Evolutionary conservation across 345 rosid genomes (phyloP), one percentile per base, ranked within the genome.

Genomic region (Isatis tinctoria): DNA sequence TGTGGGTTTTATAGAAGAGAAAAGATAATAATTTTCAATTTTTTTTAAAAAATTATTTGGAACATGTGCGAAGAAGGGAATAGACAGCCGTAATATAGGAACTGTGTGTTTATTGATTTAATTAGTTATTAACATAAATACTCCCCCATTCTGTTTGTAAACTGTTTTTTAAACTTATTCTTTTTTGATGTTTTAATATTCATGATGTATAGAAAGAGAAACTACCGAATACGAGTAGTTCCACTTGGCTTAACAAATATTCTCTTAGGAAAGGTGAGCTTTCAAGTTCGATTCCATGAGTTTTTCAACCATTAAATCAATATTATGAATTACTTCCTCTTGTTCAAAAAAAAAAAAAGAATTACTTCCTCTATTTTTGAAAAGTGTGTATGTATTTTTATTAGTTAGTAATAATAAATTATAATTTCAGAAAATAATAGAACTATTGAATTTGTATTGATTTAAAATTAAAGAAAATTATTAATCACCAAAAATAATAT

Each of bases 1-100:
- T 49, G 60, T 45, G 76, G 80, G 79, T 80, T 79, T 81, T 79
- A 73, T 80, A 79, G 80, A 74, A 67, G 83, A 79, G 61, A 76
- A 84, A 75, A 53, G 75, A 82, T 79, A 81, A 72, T 72, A 66
- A 69, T 40, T 77, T 77, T 24, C 77, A 72, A 70, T 58, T 77
- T 77, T 58, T 49, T 20, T 9, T 12, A 9, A 71, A 57, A 9
- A 71, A 57, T 10, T 77, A 44, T 66, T 48, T 58, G 67, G 68
- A 72, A 71, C 81, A 77, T 77, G 81, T 77, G 81, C 73, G 28
- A 77, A 32, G 73, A 66, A 65, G 73, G 58, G 69, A 66, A 71
- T 47, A 64, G 54, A 76, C 24, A 72, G 81, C 81, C 77, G 77
- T 72, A 77, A 77, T 72, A 35, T 72, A 77, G 27, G 81, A 77